These are phyloP conservation scores for Phytophthora chlamydospora DNA, from an alignment of 352 stramenopile species.

Conservation along the genomic window DNA sequence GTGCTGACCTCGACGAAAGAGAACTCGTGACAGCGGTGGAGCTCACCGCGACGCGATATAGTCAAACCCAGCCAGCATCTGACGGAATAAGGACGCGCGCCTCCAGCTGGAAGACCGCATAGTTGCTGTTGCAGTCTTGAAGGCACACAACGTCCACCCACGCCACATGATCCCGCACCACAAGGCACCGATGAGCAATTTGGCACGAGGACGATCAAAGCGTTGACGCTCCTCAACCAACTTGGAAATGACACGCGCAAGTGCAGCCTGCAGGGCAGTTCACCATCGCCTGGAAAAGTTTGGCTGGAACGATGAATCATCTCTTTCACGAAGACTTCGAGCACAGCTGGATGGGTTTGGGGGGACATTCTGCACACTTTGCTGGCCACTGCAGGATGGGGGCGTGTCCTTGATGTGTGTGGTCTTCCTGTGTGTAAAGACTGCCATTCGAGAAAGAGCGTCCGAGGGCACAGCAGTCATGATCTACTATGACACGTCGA, in stretches of 20 bases:
- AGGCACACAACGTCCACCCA: no score
- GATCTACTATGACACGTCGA: slow-evolving; percentile 81
- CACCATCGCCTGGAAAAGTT: slow-evolving; percentile 13
- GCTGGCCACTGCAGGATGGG: slow-evolving; percentile 24
- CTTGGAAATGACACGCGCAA: not conserved
- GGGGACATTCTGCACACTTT: slow-evolving; percentile 16
- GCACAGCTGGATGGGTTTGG: slow-evolving; percentile 24
- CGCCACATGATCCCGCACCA: no score
- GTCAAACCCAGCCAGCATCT: slow-evolving; percentile 15
- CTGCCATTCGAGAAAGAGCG: slow-evolving; percentile 20
- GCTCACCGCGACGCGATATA: slow-evolving; percentile 23
- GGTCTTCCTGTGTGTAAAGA: slow-evolving; percentile 4
- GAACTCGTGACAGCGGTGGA: not conserved
- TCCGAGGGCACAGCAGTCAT: slow-evolving; percentile 20
- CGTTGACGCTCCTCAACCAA: no score
- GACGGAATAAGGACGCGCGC: slow-evolving; percentile 25
- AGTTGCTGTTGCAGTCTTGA: not conserved
- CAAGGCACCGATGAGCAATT: not conserved
- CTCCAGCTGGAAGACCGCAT: slow-evolving; percentile 23
- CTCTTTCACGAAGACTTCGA: slow-evolving; percentile 4
- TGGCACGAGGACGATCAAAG: not conserved
- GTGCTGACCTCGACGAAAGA: slow-evolving; percentile 9
- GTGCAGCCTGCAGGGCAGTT: not conserved
- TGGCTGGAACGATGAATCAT: slow-evolving; percentile 5
- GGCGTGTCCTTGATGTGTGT: slow-evolving; percentile 3